Conservation (phyloP, 805 yeast species). For the Metschnikowia matae region DNA sequence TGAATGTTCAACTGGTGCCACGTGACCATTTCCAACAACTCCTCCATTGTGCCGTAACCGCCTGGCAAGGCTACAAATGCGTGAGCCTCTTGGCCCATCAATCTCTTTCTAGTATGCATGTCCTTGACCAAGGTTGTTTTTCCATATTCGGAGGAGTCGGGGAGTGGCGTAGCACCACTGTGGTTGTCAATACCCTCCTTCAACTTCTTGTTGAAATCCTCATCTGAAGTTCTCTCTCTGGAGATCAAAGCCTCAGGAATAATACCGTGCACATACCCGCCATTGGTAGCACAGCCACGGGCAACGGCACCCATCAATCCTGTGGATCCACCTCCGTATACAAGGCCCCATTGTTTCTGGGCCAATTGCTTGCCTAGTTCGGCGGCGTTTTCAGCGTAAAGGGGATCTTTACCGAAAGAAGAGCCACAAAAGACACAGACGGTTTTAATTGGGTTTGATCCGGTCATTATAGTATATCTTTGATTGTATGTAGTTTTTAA, state of each 20-base stretch:
- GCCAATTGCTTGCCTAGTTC: slow-evolving; percentile 60
- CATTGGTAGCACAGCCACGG: slow-evolving; percentile 50
- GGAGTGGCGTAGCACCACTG: slow-evolving; percentile 62
- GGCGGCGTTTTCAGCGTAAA: slow-evolving; percentile 51
- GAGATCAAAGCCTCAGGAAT: slow-evolving; percentile 81
- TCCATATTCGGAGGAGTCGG: slow-evolving; percentile 60
- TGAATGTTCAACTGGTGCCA: slow-evolving; percentile 91
- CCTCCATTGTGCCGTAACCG: slow-evolving; percentile 88
- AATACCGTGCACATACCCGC: slow-evolving; percentile 76
- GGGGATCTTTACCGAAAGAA: slow-evolving; percentile 56
- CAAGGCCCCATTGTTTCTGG: slow-evolving; percentile 61
- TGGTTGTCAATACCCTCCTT: slow-evolving; percentile 56
- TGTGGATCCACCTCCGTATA: slow-evolving; percentile 88
- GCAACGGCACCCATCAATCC: slow-evolving; percentile 81
- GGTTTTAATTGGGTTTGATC: slow-evolving; percentile 32
- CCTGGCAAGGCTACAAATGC: slow-evolving; percentile 91
- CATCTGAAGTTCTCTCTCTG: slow-evolving; percentile 55
- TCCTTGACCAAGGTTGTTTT: slow-evolving; percentile 76
- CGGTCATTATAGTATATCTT: slow-evolving; percentile 18
- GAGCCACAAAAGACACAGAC: slow-evolving; percentile 89
- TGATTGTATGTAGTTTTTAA: background rate
- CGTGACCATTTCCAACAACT: slow-evolving; percentile 83
- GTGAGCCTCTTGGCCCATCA: slow-evolving; percentile 84
- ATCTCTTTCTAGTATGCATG: slow-evolving; percentile 83
- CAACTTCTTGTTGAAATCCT: slow-evolving; percentile 44